Evolutionary conservation across 2,329 filamentous ascomycete genomes (phyloP).

Genomic region (Colletotrichum aenigma): DNA sequence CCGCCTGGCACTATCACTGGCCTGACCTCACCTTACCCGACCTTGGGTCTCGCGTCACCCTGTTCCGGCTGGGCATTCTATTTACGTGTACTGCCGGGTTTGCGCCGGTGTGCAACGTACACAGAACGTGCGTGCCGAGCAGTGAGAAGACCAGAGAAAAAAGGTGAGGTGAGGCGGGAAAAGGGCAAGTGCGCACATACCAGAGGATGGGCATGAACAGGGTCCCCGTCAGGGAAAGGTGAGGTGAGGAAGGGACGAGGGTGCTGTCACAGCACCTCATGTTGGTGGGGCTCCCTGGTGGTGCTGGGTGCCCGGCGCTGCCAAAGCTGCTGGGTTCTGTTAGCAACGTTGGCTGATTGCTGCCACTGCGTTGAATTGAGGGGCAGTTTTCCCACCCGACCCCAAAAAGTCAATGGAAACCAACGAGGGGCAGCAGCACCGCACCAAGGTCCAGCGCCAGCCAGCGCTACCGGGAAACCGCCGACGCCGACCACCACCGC

Average conservation of each 20-base stretch:
- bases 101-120: not conserved
- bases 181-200: not conserved
- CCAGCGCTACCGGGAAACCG: not conserved
- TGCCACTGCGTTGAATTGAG: not conserved
- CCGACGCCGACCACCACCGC: not conserved
- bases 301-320: not conserved
- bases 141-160: not conserved
- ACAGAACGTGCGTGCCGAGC: not conserved
- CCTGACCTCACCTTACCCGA: not conserved
- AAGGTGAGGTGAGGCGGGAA: not conserved
- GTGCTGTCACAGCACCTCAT: conserved; percentile 12
- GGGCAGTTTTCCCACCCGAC: not conserved
- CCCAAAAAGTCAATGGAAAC: not conserved
- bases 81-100: conserved; percentile 2
- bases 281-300: not conserved
- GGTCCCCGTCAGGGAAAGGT: not conserved
- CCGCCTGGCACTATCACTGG: not conserved
- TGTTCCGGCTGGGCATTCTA: conserved; percentile 3
- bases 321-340: not conserved
- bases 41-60: not conserved
- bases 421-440: not conserved
- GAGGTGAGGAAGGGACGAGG: not conserved
- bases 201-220: not conserved
- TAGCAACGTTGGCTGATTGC: not conserved
- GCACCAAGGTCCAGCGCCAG: not conserved